Conservation (phyloP, 257 asterid genomes). For the Salvia hispanica region DNA sequence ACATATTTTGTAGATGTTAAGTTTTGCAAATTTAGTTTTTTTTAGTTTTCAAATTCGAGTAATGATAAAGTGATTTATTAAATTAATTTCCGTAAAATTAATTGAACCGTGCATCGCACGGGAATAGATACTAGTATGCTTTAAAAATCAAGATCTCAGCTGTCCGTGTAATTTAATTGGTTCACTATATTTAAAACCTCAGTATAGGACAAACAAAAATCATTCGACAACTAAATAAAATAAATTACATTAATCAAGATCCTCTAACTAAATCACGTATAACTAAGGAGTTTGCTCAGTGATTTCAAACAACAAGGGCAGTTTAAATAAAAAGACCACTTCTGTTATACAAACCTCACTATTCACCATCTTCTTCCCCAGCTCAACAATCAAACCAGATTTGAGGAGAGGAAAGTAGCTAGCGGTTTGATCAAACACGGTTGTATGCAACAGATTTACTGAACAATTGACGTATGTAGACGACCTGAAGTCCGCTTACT, state of each 20-base stretch:
- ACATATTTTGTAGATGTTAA: too few species aligned
- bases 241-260: conserved; percentile 27
- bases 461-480: conserved; percentile 79
- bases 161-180: background rate
- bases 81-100: too few species aligned
- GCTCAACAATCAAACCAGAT: conserved; percentile 15
- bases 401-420: conserved; percentile 16
- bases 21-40: too few species aligned
- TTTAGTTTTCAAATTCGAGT: too few species aligned
- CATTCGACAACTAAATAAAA: conserved; percentile 18
- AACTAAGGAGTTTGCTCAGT: conserved; percentile 23
- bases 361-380: conserved; percentile 9
- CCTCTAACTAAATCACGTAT: conserved; percentile 31
- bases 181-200: conserved; percentile 14
- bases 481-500: conserved; percentile 82
- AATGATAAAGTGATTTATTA: too few species aligned
- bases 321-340: conserved; percentile 21
- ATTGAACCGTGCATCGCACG: too few species aligned
- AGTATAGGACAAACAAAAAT: conserved; percentile 19
- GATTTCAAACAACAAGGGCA: conserved; percentile 20
- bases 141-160: too few species aligned
- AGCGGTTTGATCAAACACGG: conserved; percentile 66
- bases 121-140: too few species aligned
- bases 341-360: conserved; percentile 21
- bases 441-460: conserved; percentile 90